Evolutionary conservation across 148 eudicot genomes (phyloP), one percentile per base, ranked within the genome.

Genomic region (Nepenthes gracilis): DNA sequence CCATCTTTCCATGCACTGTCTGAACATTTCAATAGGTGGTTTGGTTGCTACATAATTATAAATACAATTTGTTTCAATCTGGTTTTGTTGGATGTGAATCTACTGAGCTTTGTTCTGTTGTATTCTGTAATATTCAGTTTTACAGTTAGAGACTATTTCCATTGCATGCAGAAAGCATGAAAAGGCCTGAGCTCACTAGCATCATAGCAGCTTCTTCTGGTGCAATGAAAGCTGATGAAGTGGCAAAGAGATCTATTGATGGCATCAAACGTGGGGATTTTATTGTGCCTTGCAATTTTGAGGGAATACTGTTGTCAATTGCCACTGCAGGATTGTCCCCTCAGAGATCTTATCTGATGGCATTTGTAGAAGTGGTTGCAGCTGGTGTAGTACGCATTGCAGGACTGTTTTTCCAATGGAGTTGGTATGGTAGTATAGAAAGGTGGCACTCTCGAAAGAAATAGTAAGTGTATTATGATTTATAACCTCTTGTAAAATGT

Each of bases 301-400:
- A 84, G 70, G 98, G 96, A 33, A 43, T 67, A 54, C 38, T 83
- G 43, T 66, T 88, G 56, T 67, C 89, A 61, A 55, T 88, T 35
- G 95, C 77, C 13, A 93, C 98, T n/a, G 81, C 95, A 49, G 98
- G 98, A 58, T 58, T 86, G 59, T 81, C 87, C 36, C 98, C 98
- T 55, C 96, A 93, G 73, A 71, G 85, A 69, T 93, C 98, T 36
- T 78, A 35, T 59, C 10, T 88, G 36, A 86, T 81, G 94, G 98
- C 98, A 13, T 93, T 88, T 61, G 69, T 88, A 37, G 98, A 93
- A 79, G 89, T 93, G 43, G 43, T 77, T 77, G 54, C 78, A 50
- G 81, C 77, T 61, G 73, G 95, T 54, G 14, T 88, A 54, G 1
- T 78, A 62, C 95, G 98, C 13, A 9, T 86, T 57, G 83, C 66